Evolutionary conservation across 2,329 filamentous ascomycete genomes (phyloP).

Genomic region (Diplodia sapinea): DNA sequence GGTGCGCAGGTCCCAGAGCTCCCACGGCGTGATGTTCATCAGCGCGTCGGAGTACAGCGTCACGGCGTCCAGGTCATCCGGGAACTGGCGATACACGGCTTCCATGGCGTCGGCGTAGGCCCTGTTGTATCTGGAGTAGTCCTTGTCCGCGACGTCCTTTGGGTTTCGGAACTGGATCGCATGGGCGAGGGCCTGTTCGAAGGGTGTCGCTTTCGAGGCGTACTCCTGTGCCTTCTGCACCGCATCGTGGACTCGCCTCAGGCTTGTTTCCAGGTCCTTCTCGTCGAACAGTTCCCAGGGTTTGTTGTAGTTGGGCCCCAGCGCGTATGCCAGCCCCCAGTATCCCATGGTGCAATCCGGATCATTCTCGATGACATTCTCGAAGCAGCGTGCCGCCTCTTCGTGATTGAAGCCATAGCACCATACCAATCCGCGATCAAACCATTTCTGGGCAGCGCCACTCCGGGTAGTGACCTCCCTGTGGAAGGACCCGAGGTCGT

Average conservation of each 20-base stretch:
- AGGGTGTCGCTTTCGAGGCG: conserved; percentile 48
- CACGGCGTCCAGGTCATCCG: conserved; percentile 67
- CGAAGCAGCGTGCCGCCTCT: conserved; percentile 70
- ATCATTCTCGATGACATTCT: conserved; percentile 63
- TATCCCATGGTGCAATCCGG: conserved; percentile 65
- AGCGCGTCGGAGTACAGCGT: conserved; percentile 68
- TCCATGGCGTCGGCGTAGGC: conserved; percentile 68
- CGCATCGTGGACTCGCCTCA: conserved; percentile 57
- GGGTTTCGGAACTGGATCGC: conserved; percentile 70
- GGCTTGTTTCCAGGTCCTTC: conserved; percentile 60
- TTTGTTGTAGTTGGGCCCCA: conserved; percentile 82
- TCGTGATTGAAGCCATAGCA: conserved; percentile 78
- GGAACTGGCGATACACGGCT: conserved; percentile 58
- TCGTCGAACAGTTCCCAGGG: conserved; percentile 74
- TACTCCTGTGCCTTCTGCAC: conserved; percentile 53
- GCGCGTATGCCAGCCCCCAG: conserved; percentile 73
- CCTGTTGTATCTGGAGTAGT: conserved; percentile 62
- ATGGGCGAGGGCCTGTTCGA: conserved; percentile 68
- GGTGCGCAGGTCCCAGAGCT: conserved; percentile 66
- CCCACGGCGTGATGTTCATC: conserved; percentile 71
- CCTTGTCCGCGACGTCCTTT: conserved; percentile 48
- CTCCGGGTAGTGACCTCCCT: conserved; percentile 62
- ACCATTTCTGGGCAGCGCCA: conserved; percentile 67
- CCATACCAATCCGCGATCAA: conserved; percentile 75
- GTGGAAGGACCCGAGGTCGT: conserved; percentile 65